phyloP scores from a whole-genome alignment of 331 rosid species.

The Spiraea crenata region DNA sequence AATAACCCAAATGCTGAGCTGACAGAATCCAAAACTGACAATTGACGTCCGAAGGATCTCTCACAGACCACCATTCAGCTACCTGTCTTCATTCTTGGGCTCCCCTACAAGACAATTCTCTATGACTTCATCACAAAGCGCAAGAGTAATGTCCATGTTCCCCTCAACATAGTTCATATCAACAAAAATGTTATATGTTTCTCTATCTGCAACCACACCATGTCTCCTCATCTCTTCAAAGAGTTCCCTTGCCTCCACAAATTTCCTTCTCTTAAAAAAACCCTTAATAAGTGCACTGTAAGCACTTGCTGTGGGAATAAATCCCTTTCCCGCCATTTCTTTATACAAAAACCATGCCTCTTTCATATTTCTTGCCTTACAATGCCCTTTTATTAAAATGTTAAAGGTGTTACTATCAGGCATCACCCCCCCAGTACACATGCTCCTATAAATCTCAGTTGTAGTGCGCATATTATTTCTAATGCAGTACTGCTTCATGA shows the following conservation, averaged over 20 bases:
- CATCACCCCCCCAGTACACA: slow-evolving; percentile 59
- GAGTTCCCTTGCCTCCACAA: slow-evolving; percentile 61
- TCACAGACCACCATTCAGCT: slow-evolving; percentile 24
- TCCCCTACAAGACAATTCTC: slow-evolving; percentile 63
- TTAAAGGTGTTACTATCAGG: slow-evolving; percentile 73
- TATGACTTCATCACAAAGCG: slow-evolving; percentile 83
- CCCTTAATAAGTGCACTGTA: slow-evolving; percentile 67
- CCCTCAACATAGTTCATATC: slow-evolving; percentile 77
- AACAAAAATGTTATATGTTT: slow-evolving; percentile 66
- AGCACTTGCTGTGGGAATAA: slow-evolving; percentile 50
- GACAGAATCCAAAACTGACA: background rate
- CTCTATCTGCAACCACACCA: slow-evolving; percentile 65
- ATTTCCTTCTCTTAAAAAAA: slow-evolving; percentile 65
- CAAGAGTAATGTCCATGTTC: slow-evolving; percentile 63
- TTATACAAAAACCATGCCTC: slow-evolving; percentile 70
- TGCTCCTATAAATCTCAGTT: slow-evolving; percentile 53
- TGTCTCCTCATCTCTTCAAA: slow-evolving; percentile 82
- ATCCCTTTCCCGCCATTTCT: slow-evolving; percentile 71
- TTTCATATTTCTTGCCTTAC: slow-evolving; percentile 82
- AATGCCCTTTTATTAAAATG: slow-evolving; percentile 81
- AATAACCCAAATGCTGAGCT: background rate
- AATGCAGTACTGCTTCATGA: slow-evolving; percentile 83
- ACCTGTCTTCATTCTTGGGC: slow-evolving; percentile 22
- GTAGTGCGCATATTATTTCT: slow-evolving; percentile 65
- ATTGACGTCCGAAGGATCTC: background rate